Base-by-base conservation (phyloP, 345 rosid genomes). In the Euclidium syriacum region DNA sequence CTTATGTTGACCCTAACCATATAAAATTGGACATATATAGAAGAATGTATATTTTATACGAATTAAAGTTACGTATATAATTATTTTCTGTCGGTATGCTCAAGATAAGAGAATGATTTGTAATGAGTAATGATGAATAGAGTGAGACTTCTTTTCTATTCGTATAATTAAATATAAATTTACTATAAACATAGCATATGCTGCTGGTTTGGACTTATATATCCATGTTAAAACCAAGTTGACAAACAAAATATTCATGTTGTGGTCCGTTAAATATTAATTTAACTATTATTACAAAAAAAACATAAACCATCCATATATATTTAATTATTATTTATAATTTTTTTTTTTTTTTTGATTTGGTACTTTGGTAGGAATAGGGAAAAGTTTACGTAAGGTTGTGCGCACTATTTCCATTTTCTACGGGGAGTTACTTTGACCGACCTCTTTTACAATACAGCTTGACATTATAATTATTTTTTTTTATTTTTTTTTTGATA, bases 161-260 rank as follows among this genome's bases (percentile, higher is more conserved):
- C 29, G 22, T 38, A 39, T 39, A 50, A 19, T 6, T 26, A 50
- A 38, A 36, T 38, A 39, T 27, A 26, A 4, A 17, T 27, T 26
- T 19, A 29, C 24, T 17, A 27, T 17, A 11, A 12, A n/a, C 40
- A 39, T 39, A 39, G 14, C 68, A 51, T 51, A 51, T 64, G 58
- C 48, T 51, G 59, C 48, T 51, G 59, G 51, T 34, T 64, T 64
- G 59, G 68, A 52, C 58, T 58, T 20, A 39, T 62, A n/a, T n/a
- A n/a, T n/a, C 33, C 34, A 50, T 62, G 49, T 62, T 64, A 36
- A 51, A 40, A 39, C 41, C 41, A 39, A 64, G 40, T 40, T 64
- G 41, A 51, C 59, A 19, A 19, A 48, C 18, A 51, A 30, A 2
- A 30, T 22, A 38, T 51, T 39, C 51, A 27, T 51, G 23, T 51